Evolutionary conservation across 495 filamentous ascomycete genomes (phyloP).

Genomic region (Hyphodiscus hymeniophilus): DNA sequence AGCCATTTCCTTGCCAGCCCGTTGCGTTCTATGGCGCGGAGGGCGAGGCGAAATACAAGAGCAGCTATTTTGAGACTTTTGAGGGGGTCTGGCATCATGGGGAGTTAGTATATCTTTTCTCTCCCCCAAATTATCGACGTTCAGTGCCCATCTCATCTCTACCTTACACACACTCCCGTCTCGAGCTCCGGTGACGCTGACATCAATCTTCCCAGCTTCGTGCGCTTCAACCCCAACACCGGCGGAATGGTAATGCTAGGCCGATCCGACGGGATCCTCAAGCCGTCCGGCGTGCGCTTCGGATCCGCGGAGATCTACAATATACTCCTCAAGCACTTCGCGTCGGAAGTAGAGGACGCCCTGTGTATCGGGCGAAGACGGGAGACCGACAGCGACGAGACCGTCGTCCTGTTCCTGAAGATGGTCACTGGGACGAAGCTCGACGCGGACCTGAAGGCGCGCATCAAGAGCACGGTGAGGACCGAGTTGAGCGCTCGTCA

Average conservation of each 20-base stretch:
- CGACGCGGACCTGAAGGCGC: slow-evolving; percentile 40
- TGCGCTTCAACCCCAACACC: slow-evolving; percentile 64
- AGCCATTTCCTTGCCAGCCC: slow-evolving; percentile 85
- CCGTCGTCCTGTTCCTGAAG: slow-evolving; percentile 64
- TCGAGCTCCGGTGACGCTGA: too few relatives aligned
- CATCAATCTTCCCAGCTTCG: slow-evolving; percentile 38
- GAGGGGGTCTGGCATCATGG: slow-evolving; percentile 79
- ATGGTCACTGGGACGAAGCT: slow-evolving; percentile 54
- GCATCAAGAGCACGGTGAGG: slow-evolving; percentile 52
- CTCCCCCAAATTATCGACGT: too few relatives aligned
- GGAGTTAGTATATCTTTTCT: slow-evolving; percentile 32
- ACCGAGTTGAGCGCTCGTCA: slow-evolving; percentile 59
- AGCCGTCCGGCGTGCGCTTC: slow-evolving; percentile 79
- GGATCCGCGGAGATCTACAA: slow-evolving; percentile 77
- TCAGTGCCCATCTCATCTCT: too few relatives aligned
- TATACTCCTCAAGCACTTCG: slow-evolving; percentile 59
- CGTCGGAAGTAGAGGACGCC: slow-evolving; percentile 49
- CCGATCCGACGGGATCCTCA: slow-evolving; percentile 81
- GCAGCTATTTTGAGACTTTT: slow-evolving; percentile 84
- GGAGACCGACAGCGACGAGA: slow-evolving; percentile 58
- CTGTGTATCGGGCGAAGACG: slow-evolving; percentile 68
- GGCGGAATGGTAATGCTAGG: slow-evolving; percentile 66
- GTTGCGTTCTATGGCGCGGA: slow-evolving; percentile 73
- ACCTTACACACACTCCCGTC: too few relatives aligned
- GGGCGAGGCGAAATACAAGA: slow-evolving; percentile 66